Evolutionary conservation across 2,329 filamentous ascomycete genomes (phyloP).

Genomic region (Neonectria magnoliae): DNA sequence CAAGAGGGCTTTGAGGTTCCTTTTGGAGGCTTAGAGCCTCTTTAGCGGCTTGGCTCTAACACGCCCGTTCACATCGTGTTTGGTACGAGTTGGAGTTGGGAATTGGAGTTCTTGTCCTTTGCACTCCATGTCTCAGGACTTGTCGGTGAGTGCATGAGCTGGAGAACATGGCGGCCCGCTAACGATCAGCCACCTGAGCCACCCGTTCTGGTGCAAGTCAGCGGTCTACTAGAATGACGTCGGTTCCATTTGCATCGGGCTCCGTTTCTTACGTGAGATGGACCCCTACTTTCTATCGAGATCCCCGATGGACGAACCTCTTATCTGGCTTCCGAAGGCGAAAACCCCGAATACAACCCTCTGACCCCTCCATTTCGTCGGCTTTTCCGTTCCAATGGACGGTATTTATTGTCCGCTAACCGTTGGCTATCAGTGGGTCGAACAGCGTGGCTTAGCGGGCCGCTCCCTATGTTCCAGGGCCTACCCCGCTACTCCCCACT

Average conservation of each 20-base stretch:
- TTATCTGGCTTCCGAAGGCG: neutral
- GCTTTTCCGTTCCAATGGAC: neutral
- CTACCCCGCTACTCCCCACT: neutral
- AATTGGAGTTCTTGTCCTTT: neutral
- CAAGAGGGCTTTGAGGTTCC: neutral
- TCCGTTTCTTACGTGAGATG: neutral
- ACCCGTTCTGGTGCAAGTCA: neutral
- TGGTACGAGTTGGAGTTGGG: neutral
- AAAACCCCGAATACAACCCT: neutral
- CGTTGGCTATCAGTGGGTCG: neutral
- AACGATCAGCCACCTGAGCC: neutral
- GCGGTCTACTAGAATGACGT: neutral
- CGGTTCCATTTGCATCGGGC: no score
- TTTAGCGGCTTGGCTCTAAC: neutral
- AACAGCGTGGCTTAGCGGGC: conserved; percentile 9
- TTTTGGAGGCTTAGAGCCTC: neutral
- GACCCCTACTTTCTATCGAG: neutral
- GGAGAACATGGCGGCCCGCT: neutral
- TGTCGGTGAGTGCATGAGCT: neutral
- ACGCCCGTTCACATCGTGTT: neutral
- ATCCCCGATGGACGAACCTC: conserved; percentile 5
- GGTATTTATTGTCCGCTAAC: neutral
- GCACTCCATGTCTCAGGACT: neutral
- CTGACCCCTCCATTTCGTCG: neutral
- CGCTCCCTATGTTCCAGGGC: conserved; percentile 2